Base-by-base conservation (phyloP, 73 alveolate species). In the Symbiodinium pilosum region DNA sequence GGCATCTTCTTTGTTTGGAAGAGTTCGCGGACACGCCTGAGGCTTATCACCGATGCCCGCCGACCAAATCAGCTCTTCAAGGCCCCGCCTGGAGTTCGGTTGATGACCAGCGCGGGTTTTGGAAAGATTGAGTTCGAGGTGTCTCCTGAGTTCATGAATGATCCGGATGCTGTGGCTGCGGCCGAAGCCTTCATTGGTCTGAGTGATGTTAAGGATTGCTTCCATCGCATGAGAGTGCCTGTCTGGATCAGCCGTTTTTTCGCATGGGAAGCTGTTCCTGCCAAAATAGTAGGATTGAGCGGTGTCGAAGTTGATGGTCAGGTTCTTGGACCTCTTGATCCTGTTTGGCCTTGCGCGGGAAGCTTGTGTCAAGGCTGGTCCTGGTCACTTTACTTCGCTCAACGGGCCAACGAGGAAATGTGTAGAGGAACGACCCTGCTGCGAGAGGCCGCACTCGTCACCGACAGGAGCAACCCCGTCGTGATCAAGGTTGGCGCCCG, bases 1-100 rank as follows among this genome's bases (percentile, higher is more conserved):
- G 71, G 83, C 4, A 83, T 92, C 34, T 92, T 92, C 43, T 92
- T 92, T 8, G 98, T 92, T 40, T 92, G 98, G 98, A 92, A 92
- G 64, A 26, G 38, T 0, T 34, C 51, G 4, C 39, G 91, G 38
- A 43, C 92, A 4, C 38, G 39, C 43, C 56, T 92, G 36, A 42
- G 98, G 83, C 18, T 92, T 42, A 92, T 92, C 40, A 75, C 91
- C 32, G 98, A 92, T 8, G 83, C 68, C 2, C 36, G 98, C 5
- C 44, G 5, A 24, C n/a, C 84, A 5, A 92, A 73, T 14, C 64
- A 4, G 16, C 6, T 0, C 26, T 75, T 92, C 75, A 32, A 42
- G 32, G 91, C 41, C 0, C 36, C 98, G 2, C 98, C 98, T 14
- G 43, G 41, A 0, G 98, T 92, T 6, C 2, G 39, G 1, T 64